phyloP scores from a whole-genome alignment of 345 rosid species.

The Lagerstroemia speciosa region DNA sequence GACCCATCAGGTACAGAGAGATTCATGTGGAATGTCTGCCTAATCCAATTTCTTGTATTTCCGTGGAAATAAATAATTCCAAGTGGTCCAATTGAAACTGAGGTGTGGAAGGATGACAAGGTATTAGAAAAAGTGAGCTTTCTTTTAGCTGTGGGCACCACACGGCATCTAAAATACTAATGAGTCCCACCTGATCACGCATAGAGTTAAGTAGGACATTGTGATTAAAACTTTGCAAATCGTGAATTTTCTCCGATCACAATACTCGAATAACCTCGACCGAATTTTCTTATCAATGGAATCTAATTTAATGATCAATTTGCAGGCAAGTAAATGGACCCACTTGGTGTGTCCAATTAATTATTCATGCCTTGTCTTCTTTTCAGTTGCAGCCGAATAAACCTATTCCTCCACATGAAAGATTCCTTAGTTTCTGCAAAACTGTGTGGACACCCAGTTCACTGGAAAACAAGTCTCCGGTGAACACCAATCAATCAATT shows the following conservation, averaged over 20 bases:
- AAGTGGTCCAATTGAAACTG: background rate
- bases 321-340: background rate
- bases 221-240: no score
- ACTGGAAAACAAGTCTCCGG: background rate
- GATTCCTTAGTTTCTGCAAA: conserved; percentile 1
- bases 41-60: background rate
- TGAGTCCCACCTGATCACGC: no score
- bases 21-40: background rate
- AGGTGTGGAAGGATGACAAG: no score
- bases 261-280: no score
- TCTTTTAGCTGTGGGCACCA: no score
- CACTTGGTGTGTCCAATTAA: background rate
- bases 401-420: background rate
- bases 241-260: no score
- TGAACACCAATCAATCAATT: background rate
- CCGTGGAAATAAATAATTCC: background rate
- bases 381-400: background rate
- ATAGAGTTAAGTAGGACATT: no score
- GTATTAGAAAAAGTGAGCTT: no score
- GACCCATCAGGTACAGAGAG: background rate
- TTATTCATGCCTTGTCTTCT: background rate
- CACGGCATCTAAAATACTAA: no score
- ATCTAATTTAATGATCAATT: no score
- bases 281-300: no score
- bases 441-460: background rate